These are phyloP conservation scores for Nemania sp. DNA, from an alignment of 2,329 filamentous ascomycete genomes.

Conservation along the genomic window DNA sequence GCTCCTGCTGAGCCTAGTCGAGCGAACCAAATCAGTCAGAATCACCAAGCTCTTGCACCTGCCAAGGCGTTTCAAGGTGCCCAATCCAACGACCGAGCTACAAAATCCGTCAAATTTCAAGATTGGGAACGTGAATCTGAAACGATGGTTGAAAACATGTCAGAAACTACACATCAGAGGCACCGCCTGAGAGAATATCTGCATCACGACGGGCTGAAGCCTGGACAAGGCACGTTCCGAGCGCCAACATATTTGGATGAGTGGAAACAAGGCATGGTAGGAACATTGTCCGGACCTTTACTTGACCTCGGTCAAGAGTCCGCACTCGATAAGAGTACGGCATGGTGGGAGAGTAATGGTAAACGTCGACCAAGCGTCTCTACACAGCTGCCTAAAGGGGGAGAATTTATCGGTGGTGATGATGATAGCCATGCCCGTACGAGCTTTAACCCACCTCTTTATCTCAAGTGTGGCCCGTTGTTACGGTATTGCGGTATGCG, in stretches of 20 bases:
- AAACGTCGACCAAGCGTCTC: slow-evolving; percentile 53
- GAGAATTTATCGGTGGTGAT: slow-evolving; percentile 70
- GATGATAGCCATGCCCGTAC: slow-evolving; percentile 68
- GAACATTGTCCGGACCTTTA: slow-evolving; percentile 60
- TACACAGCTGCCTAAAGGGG: slow-evolving; percentile 58
- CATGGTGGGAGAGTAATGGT: slow-evolving; percentile 77
- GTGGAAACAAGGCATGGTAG: slow-evolving; percentile 71
- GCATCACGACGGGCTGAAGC: slow-evolving; percentile 43
- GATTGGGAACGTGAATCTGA: slow-evolving; percentile 32
- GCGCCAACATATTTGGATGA: slow-evolving; percentile 68
- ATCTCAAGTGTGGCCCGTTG: slow-evolving; percentile 87
- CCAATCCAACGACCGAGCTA: slow-evolving; percentile 22
- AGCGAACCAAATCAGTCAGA: slow-evolving; percentile 22
- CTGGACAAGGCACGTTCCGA: slow-evolving; percentile 62
- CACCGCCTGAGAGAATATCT: slow-evolving; percentile 37
- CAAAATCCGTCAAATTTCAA: slow-evolving; percentile 42
- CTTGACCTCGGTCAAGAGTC: slow-evolving; percentile 60
- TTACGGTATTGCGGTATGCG: slow-evolving; percentile 87
- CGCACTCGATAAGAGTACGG: slow-evolving; percentile 54
- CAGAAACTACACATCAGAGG: slow-evolving; percentile 31
- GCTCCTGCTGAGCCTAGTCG: slow-evolving; percentile 23
- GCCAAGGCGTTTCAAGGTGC: slow-evolving; percentile 15
- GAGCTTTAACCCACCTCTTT: slow-evolving; percentile 80
- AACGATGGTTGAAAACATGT: slow-evolving; percentile 28
- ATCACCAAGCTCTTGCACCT: slow-evolving; percentile 13